These are phyloP conservation scores for Aspergillus brunneoviolaceus DNA, from an alignment of 2,329 filamentous ascomycete species.

Conservation along the genomic window DNA sequence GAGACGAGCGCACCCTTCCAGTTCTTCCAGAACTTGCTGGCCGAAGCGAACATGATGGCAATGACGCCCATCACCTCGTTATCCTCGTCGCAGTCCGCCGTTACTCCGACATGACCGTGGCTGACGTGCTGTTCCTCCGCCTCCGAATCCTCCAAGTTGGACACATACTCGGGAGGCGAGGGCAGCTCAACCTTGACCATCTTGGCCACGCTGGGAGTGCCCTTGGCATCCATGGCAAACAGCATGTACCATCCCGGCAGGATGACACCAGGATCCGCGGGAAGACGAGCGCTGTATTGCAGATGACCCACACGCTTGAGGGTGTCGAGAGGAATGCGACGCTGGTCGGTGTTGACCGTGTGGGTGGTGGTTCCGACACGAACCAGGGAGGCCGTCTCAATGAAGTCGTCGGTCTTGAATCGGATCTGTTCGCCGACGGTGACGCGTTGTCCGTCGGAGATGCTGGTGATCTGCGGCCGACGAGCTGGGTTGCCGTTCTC, in stretches of 20 bases:
- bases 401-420: slow-evolving; percentile 7
- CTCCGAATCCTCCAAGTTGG: neutral
- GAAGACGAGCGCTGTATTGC: neutral
- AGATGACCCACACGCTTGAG: neutral
- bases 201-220: slow-evolving; percentile 37
- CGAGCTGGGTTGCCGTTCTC: neutral
- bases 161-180: neutral
- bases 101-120: neutral
- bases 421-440: neutral
- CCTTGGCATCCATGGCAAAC: slow-evolving; percentile 1
- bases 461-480: slow-evolving; percentile 5
- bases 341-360: slow-evolving; percentile 5
- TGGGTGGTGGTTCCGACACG: slow-evolving; percentile 26
- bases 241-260: slow-evolving; percentile 4
- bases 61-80: neutral
- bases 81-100: neutral
- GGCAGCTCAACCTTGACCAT: slow-evolving; percentile 30
- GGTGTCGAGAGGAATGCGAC: neutral
- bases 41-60: neutral
- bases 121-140: neutral
- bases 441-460: neutral
- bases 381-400: slow-evolving; percentile 43
- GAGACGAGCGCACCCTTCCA: neutral
- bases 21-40: neutral
- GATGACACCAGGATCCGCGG: neutral